Percentiles rank a stretch among this genome's conserved stretches.
phyloP scores from a whole-genome alignment of 2,329 filamentous ascomycete species.

The Colletotrichum sp. region DNA sequence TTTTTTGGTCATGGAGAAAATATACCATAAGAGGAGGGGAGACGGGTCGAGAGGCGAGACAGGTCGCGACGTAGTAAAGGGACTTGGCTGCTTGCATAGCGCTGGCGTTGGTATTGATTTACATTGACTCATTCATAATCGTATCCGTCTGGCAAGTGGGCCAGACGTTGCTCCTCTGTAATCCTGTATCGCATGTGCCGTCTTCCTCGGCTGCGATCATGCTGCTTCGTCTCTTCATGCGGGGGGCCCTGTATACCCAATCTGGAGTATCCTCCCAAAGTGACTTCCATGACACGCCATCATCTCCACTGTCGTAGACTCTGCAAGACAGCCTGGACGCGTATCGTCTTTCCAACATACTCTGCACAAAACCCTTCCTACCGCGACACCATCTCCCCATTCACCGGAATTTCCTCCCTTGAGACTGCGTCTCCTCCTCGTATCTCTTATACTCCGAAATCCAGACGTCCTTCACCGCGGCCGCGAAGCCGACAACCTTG shows the following conservation, averaged over 20 bases:
- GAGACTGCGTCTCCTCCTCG: conserved; percentile 48
- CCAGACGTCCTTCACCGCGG: conserved; percentile 59
- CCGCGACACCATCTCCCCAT: neutral
- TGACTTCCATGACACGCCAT: neutral
- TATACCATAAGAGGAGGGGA: neutral
- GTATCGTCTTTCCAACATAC: neutral
- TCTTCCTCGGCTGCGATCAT: neutral
- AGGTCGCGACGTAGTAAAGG: neutral
- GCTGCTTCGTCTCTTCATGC: neutral
- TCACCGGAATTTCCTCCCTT: conserved; percentile 20
- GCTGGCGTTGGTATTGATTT: conserved; percentile 39
- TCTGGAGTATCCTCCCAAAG: neutral
- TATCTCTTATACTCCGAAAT: conserved; percentile 62
- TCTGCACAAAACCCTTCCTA: neutral
- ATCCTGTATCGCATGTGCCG: neutral
- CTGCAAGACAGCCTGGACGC: neutral
- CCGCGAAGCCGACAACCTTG: conserved; percentile 50
- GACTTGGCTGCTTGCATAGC: conserved; percentile 41
- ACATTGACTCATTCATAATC: conserved; percentile 9
- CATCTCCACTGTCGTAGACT: neutral
- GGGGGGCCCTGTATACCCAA: neutral
- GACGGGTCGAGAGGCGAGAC: neutral
- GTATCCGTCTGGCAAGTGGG: neutral
- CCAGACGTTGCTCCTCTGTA: neutral
- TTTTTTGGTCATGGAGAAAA: neutral